Evolutionary conservation across 1,284 basidiomycete species (phyloP), one percentile per base, ranked within the genome.

Genomic region (Moniliophthora roreri): DNA sequence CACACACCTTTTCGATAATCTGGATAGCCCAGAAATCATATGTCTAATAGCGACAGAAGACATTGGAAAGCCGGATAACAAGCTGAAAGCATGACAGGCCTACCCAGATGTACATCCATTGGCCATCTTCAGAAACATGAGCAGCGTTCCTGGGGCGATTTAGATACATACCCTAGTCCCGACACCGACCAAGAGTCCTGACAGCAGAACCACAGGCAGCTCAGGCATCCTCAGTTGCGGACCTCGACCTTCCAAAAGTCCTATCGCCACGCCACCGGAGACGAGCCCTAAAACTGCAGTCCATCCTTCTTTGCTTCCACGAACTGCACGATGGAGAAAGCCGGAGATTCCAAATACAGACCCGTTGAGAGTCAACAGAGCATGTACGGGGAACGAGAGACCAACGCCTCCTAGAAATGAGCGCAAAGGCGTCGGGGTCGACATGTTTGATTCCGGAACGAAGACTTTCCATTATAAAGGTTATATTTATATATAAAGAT

Each of bases 21-120:
- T 77, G 18, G 85, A 82, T 23, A 86, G 60, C 34, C 87, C 87
- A 57, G 78, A 80, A 47, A 89, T 75, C 77, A 89, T 85, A 69
- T 89, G 87, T 46, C 86, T 87, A 21, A 38, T 20, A 39, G 24
- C 52, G 39, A 51, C 53, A 51, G 48, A 26, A 53, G 49, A n/a
- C 2, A 18, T 18, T 24, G n/a, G 36, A 51, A 23, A 11, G 4
- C 13, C 44, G 20, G 38, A n/a, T n/a, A n/a, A n/a, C n/a, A n/a
- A n/a, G n/a, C n/a, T 47, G 55, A 24, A 46, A 51, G n/a, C 10
- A 39, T 47, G 39, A 11, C 45, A 44, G 16, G 61, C 63, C 24
- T 65, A 82, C 80, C 81, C 81, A 20, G 82, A 84, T 10, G 82
- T 84, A 59, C 82, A 84, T 15, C 82, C 82, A 55, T 80, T 81